Base-by-base conservation (phyloP, 192 early-diverging fungal genomes). In the Backusella macrospora region DNA sequence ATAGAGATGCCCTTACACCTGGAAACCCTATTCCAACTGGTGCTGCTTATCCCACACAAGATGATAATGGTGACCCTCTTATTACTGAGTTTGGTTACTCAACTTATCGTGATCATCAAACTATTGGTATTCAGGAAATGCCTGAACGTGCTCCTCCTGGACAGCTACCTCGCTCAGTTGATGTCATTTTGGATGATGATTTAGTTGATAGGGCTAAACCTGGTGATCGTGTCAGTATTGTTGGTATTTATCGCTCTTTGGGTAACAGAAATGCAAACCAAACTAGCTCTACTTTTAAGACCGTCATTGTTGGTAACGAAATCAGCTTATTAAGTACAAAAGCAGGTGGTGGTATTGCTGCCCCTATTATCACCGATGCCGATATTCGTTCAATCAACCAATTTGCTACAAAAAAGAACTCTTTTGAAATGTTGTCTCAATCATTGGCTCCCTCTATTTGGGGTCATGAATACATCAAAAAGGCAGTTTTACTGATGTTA, bases 101-200 rank as follows among this genome's bases (percentile, higher is more conserved):
- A 43, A 85, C 88, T 12, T 99, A 97, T 81, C 83, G 92, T 40
- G 96, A 98, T 81, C 94, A 94, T 78, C 98, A 99, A 81, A 92
- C 89, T 9, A 90, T 98, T 63, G 94, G 90, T 42, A 87, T 99
- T 49, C 98, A 99, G 82, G 98, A 99, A 85, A 99, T 99, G 97
- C 98, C 98, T 0, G 98, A 99, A 81, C 90, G 97, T 21, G 93
- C 97, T 8, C 96, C 96, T 15, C 92, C 95, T 6, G 97, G 98
- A 21, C 92, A 95, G 80, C 84, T 99, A 73, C 95, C 96, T 39
- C 90, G 96, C 4, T 95, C 95, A 14, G 85, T 98, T 65, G 98
- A 99, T 81, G 88, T 99, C 13, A 89, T 98, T 62, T 82, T 98
- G 70, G 96, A 98, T 76, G 96, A 96, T 78, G 98, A 99, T 80